phyloP scores from a whole-genome alignment of 352 stramenopile genomes.

The Phytophthora pini region DNA sequence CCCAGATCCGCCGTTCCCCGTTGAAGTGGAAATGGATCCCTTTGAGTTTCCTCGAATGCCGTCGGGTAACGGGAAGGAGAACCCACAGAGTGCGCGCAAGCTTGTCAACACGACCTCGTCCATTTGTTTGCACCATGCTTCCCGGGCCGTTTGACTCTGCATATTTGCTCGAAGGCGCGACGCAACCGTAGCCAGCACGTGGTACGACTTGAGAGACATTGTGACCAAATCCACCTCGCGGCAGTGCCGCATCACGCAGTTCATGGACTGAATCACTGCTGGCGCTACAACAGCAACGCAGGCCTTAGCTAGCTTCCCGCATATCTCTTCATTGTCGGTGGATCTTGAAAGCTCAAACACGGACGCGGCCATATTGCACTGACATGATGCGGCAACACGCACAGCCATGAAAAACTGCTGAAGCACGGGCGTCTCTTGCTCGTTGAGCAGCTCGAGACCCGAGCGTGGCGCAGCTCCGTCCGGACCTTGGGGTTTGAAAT shows the following conservation, averaged over 20 bases:
- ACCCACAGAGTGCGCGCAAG: constrained; percentile 74
- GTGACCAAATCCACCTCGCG: constrained; percentile 84
- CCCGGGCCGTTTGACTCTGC: constrained; percentile 36
- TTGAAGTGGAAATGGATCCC: constrained; percentile 40
- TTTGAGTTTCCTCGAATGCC: constrained; percentile 60
- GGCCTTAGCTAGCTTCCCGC: constrained; percentile 56
- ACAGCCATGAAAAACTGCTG: constrained; percentile 85
- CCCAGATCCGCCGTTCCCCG: constrained; percentile 16
- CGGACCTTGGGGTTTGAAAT: constrained; percentile 61
- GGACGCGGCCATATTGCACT: constrained; percentile 79
- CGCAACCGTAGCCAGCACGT: constrained; percentile 79
- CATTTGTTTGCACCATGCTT: constrained; percentile 63
- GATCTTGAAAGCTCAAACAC: constrained; percentile 77
- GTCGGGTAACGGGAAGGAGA: constrained; percentile 81
- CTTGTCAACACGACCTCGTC: constrained; percentile 79
- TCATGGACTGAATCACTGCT: constrained; percentile 75
- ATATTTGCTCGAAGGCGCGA: constrained; percentile 72
- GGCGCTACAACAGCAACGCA: constrained; percentile 73
- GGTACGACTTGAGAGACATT: constrained; percentile 86
- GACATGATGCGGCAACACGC: constrained; percentile 75
- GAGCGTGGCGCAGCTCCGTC: constrained; percentile 59
- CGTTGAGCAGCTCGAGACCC: constrained; percentile 82
- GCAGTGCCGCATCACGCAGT: constrained; percentile 80
- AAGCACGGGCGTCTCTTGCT: constrained; percentile 77
- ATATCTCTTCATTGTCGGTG: constrained; percentile 47